Evolutionary conservation across 768 basidiomycete genomes (phyloP).

Genomic region (Imleria badia): DNA sequence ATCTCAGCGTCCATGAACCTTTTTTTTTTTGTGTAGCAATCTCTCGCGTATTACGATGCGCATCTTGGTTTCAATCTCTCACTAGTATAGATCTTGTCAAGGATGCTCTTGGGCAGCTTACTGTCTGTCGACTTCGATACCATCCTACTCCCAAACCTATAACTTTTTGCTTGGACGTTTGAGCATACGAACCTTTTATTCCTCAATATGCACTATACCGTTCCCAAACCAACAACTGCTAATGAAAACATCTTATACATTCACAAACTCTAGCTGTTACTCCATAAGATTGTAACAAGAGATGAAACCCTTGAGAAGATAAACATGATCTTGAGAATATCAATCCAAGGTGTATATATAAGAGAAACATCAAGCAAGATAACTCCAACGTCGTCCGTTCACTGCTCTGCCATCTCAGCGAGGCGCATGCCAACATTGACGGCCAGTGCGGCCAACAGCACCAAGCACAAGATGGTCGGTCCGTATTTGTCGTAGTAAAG

Average conservation of each 20-base stretch:
- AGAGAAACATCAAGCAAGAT: background rate
- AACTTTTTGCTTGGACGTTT: conserved; percentile 17
- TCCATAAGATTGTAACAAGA: background rate
- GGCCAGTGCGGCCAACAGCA: conserved; percentile 66
- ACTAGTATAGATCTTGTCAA: conserved; percentile 25
- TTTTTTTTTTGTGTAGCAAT: conserved; percentile 14
- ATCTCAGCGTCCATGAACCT: conserved; percentile 9
- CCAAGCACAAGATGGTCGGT: conserved; percentile 70
- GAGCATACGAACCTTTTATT: conserved; percentile 25
- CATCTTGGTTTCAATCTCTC: conserved; percentile 20
- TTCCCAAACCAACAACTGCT: conserved; percentile 17
- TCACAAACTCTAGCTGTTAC: background rate
- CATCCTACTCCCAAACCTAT: conserved; percentile 10
- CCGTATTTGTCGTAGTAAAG: conserved; percentile 90
- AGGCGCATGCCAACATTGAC: conserved; percentile 74
- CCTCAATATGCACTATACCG: conserved; percentile 26
- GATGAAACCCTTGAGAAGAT: background rate
- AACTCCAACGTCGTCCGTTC: background rate
- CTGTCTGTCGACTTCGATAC: conserved; percentile 11
- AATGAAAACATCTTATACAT: conserved; percentile 26
- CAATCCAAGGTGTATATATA: background rate
- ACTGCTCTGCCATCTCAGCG: conserved; percentile 44
- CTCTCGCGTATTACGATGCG: conserved; percentile 9
- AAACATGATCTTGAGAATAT: background rate
- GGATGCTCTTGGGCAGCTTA: conserved; percentile 18